Conservation (phyloP, 2,329 filamentous ascomycete genomes). For the Apiospora aurea region DNA sequence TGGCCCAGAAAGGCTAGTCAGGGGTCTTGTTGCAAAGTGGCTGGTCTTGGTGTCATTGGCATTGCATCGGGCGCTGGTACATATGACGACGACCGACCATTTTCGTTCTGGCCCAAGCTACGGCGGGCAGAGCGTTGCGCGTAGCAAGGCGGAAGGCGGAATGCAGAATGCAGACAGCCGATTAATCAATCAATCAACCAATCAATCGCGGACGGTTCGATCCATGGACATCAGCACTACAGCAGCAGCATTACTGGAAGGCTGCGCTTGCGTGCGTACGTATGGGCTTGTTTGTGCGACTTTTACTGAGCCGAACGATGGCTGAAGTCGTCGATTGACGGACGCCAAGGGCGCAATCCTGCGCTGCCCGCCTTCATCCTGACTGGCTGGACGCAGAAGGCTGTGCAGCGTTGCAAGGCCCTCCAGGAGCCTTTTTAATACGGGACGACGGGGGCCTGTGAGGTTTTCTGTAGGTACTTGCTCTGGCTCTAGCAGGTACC, state of each 20-base stretch:
- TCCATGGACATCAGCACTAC: neutral
- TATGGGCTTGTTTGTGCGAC: conserved; percentile 5
- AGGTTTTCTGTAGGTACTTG: conserved; percentile 13
- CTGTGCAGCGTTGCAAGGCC: neutral
- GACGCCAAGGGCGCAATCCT: neutral
- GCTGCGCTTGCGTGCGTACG: conserved; percentile 5
- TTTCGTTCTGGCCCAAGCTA: neutral
- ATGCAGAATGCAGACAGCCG: too few species aligned
- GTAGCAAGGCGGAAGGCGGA: neutral
- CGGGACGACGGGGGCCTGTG: conserved; percentile 9
- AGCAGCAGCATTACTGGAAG: neutral
- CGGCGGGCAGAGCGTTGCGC: neutral
- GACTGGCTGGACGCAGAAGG: conserved; percentile 13
- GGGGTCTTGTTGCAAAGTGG: conserved; percentile 18
- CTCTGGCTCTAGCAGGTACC: neutral
- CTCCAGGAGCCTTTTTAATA: neutral
- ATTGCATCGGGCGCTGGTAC: neutral
- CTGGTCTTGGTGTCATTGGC: conserved; percentile 3
- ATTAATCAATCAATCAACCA: neutral
- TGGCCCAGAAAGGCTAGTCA: conserved; percentile 3
- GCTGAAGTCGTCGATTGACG: neutral
- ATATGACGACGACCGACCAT: conserved; percentile 1
- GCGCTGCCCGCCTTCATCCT: conserved; percentile 4
- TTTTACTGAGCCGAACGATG: neutral
- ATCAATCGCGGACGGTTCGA: neutral